phyloP scores from a whole-genome alignment of 495 filamentous ascomycete genomes.

The Tuber melanosporum region DNA sequence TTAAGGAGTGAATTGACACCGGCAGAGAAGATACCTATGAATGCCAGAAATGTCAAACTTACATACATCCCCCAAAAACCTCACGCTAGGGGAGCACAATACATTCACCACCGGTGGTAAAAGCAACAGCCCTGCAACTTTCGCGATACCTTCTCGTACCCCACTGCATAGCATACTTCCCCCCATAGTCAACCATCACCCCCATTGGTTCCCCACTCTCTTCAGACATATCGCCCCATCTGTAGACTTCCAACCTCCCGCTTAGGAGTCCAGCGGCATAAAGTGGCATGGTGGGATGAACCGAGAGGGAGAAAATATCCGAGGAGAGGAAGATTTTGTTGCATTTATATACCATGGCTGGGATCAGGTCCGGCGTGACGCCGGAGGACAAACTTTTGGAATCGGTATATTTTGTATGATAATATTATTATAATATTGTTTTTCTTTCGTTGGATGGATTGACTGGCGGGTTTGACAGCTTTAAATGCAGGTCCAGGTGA shows the following conservation, averaged over 20 bases:
- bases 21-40: slow-evolving; percentile 67
- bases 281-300: slow-evolving; percentile 76
- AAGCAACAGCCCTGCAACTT: slow-evolving; percentile 73
- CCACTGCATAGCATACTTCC: slow-evolving; percentile 53
- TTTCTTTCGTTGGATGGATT: background rate
- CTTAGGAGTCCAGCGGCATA: slow-evolving; percentile 75
- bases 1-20: slow-evolving; percentile 89
- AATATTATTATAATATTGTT: too few relatives aligned
- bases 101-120: slow-evolving; percentile 66
- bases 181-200: slow-evolving; percentile 43
- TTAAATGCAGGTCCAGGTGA: background rate
- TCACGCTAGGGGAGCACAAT: slow-evolving; percentile 17
- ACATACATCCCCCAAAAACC: background rate
- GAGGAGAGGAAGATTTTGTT: slow-evolving; percentile 60
- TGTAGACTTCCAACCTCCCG: slow-evolving; percentile 81
- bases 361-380: background rate
- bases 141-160: slow-evolving; percentile 83
- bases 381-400: background rate
- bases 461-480: background rate
- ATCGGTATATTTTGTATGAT: background rate
- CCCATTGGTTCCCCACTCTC: slow-evolving; percentile 25
- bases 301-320: slow-evolving; percentile 81
- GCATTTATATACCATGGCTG: slow-evolving; percentile 28
- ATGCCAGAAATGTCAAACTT: slow-evolving; percentile 11
- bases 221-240: slow-evolving; percentile 54